Percentiles rank a stretch among this genome's conserved stretches.
These are phyloP conservation scores for Acacia pycnantha DNA, from an alignment of 331 rosid genomes.

Conservation along the genomic window DNA sequence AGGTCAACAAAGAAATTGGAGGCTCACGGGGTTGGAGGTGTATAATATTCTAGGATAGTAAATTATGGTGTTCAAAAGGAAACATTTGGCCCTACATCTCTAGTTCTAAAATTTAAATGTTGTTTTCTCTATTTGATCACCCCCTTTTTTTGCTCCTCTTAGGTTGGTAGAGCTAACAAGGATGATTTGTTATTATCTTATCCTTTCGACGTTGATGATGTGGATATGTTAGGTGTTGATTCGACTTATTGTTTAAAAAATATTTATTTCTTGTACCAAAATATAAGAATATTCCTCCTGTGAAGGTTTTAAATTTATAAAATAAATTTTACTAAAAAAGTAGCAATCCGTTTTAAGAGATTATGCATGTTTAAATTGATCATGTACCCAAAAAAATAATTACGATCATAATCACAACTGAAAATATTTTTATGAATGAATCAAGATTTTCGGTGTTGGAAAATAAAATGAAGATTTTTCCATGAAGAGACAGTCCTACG, in stretches of 20 bases:
- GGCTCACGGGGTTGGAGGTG: conserved; percentile 46
- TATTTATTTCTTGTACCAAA: no score
- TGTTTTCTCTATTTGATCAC: conserved; percentile 28
- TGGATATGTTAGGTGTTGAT: conserved; percentile 44
- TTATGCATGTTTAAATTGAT: no score
- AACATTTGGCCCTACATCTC: conserved; percentile 25
- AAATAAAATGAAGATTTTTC: not conserved
- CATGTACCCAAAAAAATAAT: no score
- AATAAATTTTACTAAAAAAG: no score
- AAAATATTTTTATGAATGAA: no score
- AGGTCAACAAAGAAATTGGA: conserved; percentile 62
- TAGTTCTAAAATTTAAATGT: conserved; percentile 25
- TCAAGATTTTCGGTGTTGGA: not conserved
- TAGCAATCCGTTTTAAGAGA: no score
- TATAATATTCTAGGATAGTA: conserved; percentile 27
- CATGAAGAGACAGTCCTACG: not conserved
- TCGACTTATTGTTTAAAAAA: no score
- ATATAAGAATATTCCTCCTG: no score
- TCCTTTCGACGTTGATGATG: conserved; percentile 75
- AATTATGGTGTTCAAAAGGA: conserved; percentile 58
- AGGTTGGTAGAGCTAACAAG: conserved; percentile 57
- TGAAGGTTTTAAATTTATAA: no score
- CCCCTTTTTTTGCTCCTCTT: conserved; percentile 19
- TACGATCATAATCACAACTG: not conserved
- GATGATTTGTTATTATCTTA: conserved; percentile 53